Base-by-base conservation (phyloP, 2,329 filamentous ascomycete genomes). In the Arthrobotrys iridis region DNA sequence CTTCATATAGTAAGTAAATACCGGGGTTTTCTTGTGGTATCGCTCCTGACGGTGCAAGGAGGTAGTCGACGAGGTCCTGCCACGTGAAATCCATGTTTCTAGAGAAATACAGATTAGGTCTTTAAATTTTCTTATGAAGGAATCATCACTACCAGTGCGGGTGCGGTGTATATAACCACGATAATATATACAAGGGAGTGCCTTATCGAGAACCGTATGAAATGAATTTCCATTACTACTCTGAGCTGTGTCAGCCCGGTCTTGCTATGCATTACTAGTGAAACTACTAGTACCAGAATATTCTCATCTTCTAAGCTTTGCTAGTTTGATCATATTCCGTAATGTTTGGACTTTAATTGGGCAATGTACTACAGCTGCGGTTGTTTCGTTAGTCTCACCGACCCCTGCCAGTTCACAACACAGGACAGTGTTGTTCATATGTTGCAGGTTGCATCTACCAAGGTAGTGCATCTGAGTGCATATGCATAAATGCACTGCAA, bases 1-100 rank as follows among this genome's bases (percentile, higher is more conserved):
- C 60, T 43, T 64, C 60, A 41, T 30, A 52, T 11, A 64, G 45
- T 41, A 64, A 52, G 45, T 64, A 52, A 30, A 64, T 41, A 41
- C 60, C 45, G 20, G 30, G 3, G 2, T 2, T 6, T 11, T 64
- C 60, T 30, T 64, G 4, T 3, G 60, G 30, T 28, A 64, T 52
- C 13, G 60, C 60, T 4, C 60, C 60, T 28, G 60, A 52, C 13
- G 13, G 30, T 3, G 60, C 60, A 18, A 22, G 20, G n/a, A 64
- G 60, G 15, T 64, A 64, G 40, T 52, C n/a, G 30, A 57, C 62
- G 48, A 66, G 24, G 26, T 57, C 48, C 15, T 55, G 62, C 26
- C 20, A 45, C 26, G 33, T 66, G 37, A 43, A 66, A 15, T 57
- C 37, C 62, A 66, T 66, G 7, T 57, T 66, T 30, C 11, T 45